Base-by-base conservation (phyloP, 495 filamentous ascomycete genomes). In the Tetracladium setigerum region DNA sequence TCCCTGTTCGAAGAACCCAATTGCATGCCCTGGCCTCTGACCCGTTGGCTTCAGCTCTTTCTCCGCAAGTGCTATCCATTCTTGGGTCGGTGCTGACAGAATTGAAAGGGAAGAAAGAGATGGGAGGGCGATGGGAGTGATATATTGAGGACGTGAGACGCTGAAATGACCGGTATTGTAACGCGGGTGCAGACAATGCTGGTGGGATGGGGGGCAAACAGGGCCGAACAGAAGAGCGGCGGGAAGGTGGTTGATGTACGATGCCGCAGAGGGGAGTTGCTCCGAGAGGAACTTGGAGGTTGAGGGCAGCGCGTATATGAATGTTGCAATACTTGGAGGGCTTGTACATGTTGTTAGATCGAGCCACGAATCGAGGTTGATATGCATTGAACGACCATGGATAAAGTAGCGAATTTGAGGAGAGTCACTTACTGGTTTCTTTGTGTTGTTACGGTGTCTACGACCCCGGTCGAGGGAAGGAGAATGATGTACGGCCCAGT, bases 1-100 rank as follows among this genome's bases (percentile, higher is more conserved):
- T 6, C 41, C 41, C 30, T 51, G 49, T 34, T 51, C 49, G 40
- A 51, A 51, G 42, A 51, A 51, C 2, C 49, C 49, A 35, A 51
- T 46, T 6, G 18, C 19, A 19, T 46, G 3, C 7, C 49, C 49
- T 10, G 24, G 32, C n/a, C 24, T 31, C 36, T 48, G 45, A 8
- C 45, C 45, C 5, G 37, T 39, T 4, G 45, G 44, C 16, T 46
- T 37, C 8, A 46, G 44, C 12, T 10, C 32, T 16, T 36, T 22
- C 12, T 12, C n/a, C 9, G 31, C 15, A 6, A 24, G n/a, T 22
- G 22, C 22, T 27, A 27, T 27, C 22, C 3, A 27, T 38, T 46
- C 9, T 16, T 14, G 18, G 32, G 44, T 37, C 37, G 44, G 22
- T 30, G 22, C 22, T 27, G 22, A 27, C 22, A 7, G 22, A 27